phyloP scores from a whole-genome alignment of 768 basidiomycete species.

The Rossbeevera mucosa region DNA sequence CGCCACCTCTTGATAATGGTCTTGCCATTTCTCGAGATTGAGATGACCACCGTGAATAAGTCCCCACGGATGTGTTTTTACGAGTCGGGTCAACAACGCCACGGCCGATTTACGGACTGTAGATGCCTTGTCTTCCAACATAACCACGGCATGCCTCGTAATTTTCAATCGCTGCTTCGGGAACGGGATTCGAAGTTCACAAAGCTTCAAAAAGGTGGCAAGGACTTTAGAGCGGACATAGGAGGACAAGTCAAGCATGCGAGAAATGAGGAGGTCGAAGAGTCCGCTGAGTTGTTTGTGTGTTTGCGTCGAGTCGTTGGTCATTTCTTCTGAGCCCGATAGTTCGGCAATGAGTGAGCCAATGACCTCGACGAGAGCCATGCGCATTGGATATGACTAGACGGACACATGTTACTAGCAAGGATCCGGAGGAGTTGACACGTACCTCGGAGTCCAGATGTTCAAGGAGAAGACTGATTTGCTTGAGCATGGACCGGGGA shows the following conservation, averaged over 20 bases:
- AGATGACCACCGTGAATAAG: conserved; percentile 79
- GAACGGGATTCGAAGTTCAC: conserved; percentile 74
- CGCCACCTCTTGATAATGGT: conserved; percentile 57
- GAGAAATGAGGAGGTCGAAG: conserved; percentile 79
- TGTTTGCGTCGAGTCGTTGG: conserved; percentile 40
- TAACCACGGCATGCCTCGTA: conserved; percentile 69
- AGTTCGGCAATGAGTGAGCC: conserved; percentile 82
- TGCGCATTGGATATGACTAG: conserved; percentile 94
- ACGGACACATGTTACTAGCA: neutral
- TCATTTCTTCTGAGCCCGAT: conserved; percentile 46
- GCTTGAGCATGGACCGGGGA: conserved; percentile 80
- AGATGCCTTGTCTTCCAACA: conserved; percentile 86
- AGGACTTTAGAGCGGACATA: conserved; percentile 92
- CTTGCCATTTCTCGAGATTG: conserved; percentile 67
- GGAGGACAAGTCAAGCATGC: conserved; percentile 82
- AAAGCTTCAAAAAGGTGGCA: conserved; percentile 66
- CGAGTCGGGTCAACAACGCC: conserved; percentile 64
- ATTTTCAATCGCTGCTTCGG: conserved; percentile 80
- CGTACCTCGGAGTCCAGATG: conserved; percentile 90
- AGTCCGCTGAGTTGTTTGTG: conserved; percentile 76
- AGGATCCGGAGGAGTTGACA: neutral
- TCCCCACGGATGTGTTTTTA: conserved; percentile 87
- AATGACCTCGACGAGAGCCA: conserved; percentile 88
- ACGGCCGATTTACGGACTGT: conserved; percentile 84
- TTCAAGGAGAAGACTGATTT: conserved; percentile 75